A percentile compares a stretch with the other conserved stretches of the same genome.
Conservation (phyloP, 2,329 filamentous ascomycete species). For the Fusarium sp. region DNA sequence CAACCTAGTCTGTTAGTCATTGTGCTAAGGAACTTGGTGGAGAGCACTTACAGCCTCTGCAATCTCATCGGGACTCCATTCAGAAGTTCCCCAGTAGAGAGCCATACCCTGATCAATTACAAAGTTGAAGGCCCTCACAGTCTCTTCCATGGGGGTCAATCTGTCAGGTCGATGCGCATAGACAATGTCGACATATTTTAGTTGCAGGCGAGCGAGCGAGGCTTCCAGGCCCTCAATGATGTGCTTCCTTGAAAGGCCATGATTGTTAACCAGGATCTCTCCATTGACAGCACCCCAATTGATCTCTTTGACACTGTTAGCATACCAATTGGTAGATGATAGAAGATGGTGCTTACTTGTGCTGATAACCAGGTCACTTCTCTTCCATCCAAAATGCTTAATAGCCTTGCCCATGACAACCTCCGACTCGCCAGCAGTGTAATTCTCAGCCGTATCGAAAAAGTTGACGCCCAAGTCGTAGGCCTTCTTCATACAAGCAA, state of each 20-base stretch:
- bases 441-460: constrained; percentile 72
- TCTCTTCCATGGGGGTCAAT: constrained; percentile 77
- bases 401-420: constrained; percentile 73
- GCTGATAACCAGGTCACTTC: constrained; percentile 70
- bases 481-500: constrained; percentile 71
- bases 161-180: constrained; percentile 78
- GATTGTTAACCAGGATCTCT: constrained; percentile 72
- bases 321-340: background rate
- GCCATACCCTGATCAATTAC: constrained; percentile 76
- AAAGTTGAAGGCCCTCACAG: constrained; percentile 77
- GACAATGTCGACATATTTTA: constrained; percentile 75
- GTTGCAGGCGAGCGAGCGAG: constrained; percentile 67
- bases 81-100: constrained; percentile 73
- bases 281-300: constrained; percentile 74
- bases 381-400: constrained; percentile 70
- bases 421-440: constrained; percentile 72
- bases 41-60: constrained; percentile 61
- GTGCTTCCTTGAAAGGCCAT: constrained; percentile 75
- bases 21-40: rapidly evolving
- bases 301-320: constrained; percentile 57
- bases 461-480: constrained; percentile 73
- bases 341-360: constrained; percentile 57
- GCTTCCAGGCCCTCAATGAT: constrained; percentile 67
- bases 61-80: constrained; percentile 78
- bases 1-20: constrained; percentile 54